Evolutionary conservation across 78 protist genomes (phyloP).

Genomic region (Dictyostelium capitatum): DNA sequence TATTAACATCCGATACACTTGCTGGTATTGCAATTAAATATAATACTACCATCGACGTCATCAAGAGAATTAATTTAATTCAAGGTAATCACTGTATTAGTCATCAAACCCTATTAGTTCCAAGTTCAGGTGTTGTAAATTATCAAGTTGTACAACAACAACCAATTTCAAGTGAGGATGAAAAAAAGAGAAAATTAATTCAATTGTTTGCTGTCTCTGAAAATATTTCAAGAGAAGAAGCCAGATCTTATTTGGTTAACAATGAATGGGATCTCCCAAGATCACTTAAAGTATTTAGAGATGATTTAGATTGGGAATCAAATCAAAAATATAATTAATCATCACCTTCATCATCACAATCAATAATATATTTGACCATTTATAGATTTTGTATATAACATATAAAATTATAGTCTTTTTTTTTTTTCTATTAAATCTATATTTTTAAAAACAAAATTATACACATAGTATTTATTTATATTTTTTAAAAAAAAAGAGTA

Average conservation of each 20-base stretch:
- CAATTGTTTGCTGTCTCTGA: constrained; percentile 72
- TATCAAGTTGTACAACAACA: constrained; percentile 8
- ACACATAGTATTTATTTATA: no score
- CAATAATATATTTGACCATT: no score
- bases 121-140: constrained; percentile 24
- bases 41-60: constrained; percentile 62
- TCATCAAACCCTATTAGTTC: constrained; percentile 70
- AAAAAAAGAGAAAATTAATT: constrained; percentile 60
- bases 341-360: no score
- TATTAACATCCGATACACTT: constrained; percentile 46
- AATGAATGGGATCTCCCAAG: constrained; percentile 72
- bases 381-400: neutral
- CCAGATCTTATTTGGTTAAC: constrained; percentile 53
- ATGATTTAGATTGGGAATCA: constrained; percentile 73
- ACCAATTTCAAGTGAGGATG: constrained; percentile 40
- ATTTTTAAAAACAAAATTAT: no score
- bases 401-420: neutral
- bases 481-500: no score
- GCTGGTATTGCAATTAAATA: constrained; percentile 76
- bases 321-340: constrained; percentile 11
- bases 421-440: neutral
- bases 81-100: constrained; percentile 54
- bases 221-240: constrained; percentile 73
- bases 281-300: constrained; percentile 54
- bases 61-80: constrained; percentile 61